A percentile compares a stretch with the other conserved stretches of the same genome.
Evolutionary conservation across 371 early-diverging fungal genomes (phyloP).

Genomic region (Gilbertella persicaria): DNA sequence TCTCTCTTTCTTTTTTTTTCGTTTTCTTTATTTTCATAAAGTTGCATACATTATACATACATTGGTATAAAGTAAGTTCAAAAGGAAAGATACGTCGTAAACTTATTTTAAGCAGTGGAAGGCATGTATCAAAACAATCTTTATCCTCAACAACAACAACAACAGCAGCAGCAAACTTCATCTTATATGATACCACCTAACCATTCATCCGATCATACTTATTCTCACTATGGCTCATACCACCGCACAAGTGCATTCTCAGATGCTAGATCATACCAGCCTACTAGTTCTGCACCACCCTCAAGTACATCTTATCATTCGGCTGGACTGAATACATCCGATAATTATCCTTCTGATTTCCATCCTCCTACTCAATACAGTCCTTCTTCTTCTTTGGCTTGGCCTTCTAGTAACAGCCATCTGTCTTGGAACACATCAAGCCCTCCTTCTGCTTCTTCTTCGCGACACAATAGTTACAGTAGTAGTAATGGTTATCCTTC

Average conservation of each 20-base stretch:
- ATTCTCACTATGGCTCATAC: slow-evolving; percentile 25
- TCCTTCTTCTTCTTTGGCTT: background rate
- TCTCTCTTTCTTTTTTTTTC: slow-evolving; percentile 6
- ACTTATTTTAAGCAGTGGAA: slow-evolving; percentile 27
- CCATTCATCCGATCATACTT: slow-evolving; percentile 19
- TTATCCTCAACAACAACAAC: slow-evolving; percentile 36
- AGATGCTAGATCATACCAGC: slow-evolving; percentile 24
- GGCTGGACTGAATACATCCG: slow-evolving; percentile 18
- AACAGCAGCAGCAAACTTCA: no score
- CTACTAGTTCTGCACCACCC: slow-evolving; percentile 11
- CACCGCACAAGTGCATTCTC: slow-evolving; percentile 36
- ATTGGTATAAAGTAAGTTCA: no score
- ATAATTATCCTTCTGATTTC: slow-evolving; percentile 1
- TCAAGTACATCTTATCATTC: slow-evolving; percentile 13
- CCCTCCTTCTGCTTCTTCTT: slow-evolving; percentile 27
- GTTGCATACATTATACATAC: background rate
- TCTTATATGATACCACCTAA: slow-evolving; percentile 30
- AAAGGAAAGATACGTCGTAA: background rate
- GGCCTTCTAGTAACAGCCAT: slow-evolving; percentile 5
- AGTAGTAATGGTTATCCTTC: slow-evolving; percentile 16
- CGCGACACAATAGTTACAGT: slow-evolving; percentile 13
- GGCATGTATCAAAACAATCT: slow-evolving; percentile 39
- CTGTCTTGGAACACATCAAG: slow-evolving; percentile 21
- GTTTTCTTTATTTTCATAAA: background rate
- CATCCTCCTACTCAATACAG: background rate